Conservation (phyloP, 306 rosid genomes). For the Casuarina glauca region DNA sequence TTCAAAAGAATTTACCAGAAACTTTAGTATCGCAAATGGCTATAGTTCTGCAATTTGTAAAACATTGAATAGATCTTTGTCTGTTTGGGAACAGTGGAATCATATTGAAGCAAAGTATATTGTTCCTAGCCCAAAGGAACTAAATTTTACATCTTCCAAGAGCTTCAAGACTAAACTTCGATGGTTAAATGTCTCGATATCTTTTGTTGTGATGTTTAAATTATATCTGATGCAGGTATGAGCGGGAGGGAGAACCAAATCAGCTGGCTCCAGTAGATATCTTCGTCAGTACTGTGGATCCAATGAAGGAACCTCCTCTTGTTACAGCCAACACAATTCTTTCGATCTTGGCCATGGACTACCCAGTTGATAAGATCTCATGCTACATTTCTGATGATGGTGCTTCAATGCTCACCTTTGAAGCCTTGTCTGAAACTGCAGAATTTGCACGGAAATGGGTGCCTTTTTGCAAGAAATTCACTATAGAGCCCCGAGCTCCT, state of each 20-base stretch:
- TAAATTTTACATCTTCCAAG: not conserved
- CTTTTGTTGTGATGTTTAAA: conserved; percentile 1
- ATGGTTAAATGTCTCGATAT: conserved; percentile 14
- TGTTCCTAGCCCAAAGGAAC: not conserved
- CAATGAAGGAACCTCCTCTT: conserved; percentile 96
- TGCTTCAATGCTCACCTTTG: conserved; percentile 92
- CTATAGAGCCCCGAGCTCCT: conserved; percentile 86
- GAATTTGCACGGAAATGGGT: conserved; percentile 96
- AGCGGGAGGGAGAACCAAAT: conserved; percentile 85
- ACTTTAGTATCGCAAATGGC: too few species aligned
- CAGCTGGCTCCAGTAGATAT: conserved; percentile 83
- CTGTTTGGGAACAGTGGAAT: not conserved
- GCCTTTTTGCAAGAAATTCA: conserved; percentile 87
- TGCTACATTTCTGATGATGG: conserved; percentile 96
- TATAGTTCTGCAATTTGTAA: too few species aligned
- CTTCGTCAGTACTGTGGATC: conserved; percentile 97
- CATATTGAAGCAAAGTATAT: not conserved
- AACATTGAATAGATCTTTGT: too few species aligned
- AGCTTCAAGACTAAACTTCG: conserved; percentile 10
- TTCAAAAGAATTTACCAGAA: too few species aligned
- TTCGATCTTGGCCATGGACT: conserved; percentile 89
- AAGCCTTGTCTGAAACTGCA: conserved; percentile 82
- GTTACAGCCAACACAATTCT: conserved; percentile 86
- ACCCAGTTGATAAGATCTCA: conserved; percentile 84
- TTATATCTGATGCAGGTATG: conserved; percentile 57